Percentiles rank a stretch among this genome's conserved stretches.
Conservation (phyloP, 176 grass and related monocot species). For the Typha latifolia region DNA sequence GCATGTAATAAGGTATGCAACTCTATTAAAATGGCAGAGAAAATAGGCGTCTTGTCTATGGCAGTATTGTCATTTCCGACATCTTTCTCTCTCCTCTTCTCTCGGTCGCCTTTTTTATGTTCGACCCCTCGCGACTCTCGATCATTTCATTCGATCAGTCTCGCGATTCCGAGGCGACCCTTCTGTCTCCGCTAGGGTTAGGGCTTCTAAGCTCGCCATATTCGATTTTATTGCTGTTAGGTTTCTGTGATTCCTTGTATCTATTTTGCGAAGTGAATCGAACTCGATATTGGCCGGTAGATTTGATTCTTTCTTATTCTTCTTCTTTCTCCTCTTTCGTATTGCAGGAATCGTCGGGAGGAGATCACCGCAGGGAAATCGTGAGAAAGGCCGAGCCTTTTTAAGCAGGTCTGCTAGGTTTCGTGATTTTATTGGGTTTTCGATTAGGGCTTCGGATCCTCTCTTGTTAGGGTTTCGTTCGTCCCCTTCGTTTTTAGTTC, state of each 20-base stretch:
- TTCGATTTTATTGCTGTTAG: conserved; percentile 22
- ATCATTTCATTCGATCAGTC: conserved; percentile 8
- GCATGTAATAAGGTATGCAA: neutral
- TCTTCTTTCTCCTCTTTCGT: conserved; percentile 3
- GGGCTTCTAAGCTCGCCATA: conserved; percentile 12
- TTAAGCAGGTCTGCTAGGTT: conserved; percentile 12
- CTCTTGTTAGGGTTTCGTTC: conserved; percentile 20
- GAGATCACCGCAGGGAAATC: conserved; percentile 31
- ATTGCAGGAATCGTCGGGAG: conserved; percentile 46
- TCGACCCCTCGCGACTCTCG: neutral
- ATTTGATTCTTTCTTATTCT: neutral
- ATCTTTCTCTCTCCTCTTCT: conserved; percentile 28
- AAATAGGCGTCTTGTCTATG: neutral
- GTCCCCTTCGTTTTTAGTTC: neutral
- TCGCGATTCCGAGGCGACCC: conserved; percentile 39
- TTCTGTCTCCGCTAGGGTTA: conserved; percentile 33
- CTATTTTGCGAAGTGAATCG: neutral
- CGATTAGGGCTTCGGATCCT: neutral
- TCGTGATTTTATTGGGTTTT: neutral
- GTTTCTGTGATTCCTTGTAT: neutral
- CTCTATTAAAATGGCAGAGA: neutral
- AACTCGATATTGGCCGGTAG: neutral
- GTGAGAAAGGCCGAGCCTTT: conserved; percentile 17
- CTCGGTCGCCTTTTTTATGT: conserved; percentile 25
- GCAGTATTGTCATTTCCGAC: conserved; percentile 17